Conservation (phyloP, 495 filamentous ascomycete species). For the Podospora bellae-mahoneyi region DNA sequence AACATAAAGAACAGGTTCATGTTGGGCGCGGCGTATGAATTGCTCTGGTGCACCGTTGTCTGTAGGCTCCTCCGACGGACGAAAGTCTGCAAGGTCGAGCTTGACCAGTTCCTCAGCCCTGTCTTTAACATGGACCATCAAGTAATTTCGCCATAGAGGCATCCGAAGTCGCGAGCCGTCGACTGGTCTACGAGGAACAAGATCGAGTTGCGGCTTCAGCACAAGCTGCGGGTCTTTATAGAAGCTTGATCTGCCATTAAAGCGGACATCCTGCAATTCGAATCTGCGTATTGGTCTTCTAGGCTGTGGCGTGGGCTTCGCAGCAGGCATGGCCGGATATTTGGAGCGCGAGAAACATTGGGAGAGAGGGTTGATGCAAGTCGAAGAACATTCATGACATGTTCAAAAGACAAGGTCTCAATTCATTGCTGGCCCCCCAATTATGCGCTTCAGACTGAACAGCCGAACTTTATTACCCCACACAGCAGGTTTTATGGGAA, state of each 20-base stretch:
- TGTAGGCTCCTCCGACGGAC: background rate
- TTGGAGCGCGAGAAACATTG: background rate
- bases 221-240: slow-evolving; percentile 33
- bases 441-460: too few relatives aligned
- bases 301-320: slow-evolving; percentile 4
- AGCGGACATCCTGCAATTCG: slow-evolving; percentile 22
- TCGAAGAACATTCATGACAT: too few relatives aligned
- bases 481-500: too few relatives aligned
- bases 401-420: too few relatives aligned
- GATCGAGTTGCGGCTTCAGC: slow-evolving; percentile 26
- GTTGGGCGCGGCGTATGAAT: background rate
- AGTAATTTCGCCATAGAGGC: slow-evolving; percentile 20
- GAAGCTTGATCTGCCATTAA: slow-evolving; percentile 23
- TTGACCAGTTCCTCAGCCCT: slow-evolving; percentile 32
- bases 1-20: background rate
- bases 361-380: too few relatives aligned
- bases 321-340: background rate
- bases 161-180: slow-evolving; percentile 18
- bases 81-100: slow-evolving; percentile 17
- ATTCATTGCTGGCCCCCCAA: too few relatives aligned
- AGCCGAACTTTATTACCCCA: too few relatives aligned
- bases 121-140: slow-evolving; percentile 37
- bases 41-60: background rate
- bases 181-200: slow-evolving; percentile 19
- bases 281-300: slow-evolving; percentile 24